These are phyloP conservation scores for Lactifluus rugatus DNA, from an alignment of 768 basidiomycete species.

Conservation along the genomic window DNA sequence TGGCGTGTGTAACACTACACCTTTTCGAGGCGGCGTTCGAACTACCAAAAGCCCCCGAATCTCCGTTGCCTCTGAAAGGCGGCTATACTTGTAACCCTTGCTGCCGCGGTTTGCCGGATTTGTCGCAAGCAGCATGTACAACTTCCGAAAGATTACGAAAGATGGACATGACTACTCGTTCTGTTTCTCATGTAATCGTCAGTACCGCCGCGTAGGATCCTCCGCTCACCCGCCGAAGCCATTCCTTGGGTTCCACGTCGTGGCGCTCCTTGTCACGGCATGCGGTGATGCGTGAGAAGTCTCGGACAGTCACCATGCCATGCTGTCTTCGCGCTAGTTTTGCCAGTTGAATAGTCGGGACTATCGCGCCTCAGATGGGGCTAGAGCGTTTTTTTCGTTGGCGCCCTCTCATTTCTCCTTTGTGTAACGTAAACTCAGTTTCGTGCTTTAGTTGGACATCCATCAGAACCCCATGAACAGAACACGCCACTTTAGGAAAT, in stretches of 20 bases:
- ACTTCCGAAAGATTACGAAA: slow-evolving; percentile 7
- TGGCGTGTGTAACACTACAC: neutral
- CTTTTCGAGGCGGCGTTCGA: neutral
- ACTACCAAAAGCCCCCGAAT: neutral
- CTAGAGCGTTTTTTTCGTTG: slow-evolving; percentile 14
- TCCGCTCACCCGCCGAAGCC: slow-evolving; percentile 17
- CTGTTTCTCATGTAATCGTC: neutral
- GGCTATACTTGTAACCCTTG: neutral
- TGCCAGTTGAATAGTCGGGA: slow-evolving; percentile 16
- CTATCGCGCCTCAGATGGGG: slow-evolving; percentile 15
- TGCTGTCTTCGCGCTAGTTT: slow-evolving; percentile 16
- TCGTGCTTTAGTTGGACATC: slow-evolving; percentile 10
- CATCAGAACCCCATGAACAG: slow-evolving; percentile 19
- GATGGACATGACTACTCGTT: slow-evolving; percentile 7
- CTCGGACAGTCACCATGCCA: slow-evolving; percentile 8
- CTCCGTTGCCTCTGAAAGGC: slow-evolving; percentile 4
- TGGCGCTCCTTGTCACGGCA: slow-evolving; percentile 17
- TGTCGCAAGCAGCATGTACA: slow-evolving; percentile 1
- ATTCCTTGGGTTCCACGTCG: slow-evolving; percentile 15
- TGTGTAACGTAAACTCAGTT: slow-evolving; percentile 16
- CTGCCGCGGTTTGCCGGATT: slow-evolving; percentile 10
- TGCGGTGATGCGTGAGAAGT: slow-evolving; percentile 15
- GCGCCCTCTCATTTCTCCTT: slow-evolving; percentile 14
- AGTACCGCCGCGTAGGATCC: slow-evolving; percentile 5
- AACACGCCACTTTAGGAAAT: slow-evolving; percentile 12